phyloP scores from a whole-genome alignment of 768 basidiomycete genomes.

The Cyathus striatus region DNA sequence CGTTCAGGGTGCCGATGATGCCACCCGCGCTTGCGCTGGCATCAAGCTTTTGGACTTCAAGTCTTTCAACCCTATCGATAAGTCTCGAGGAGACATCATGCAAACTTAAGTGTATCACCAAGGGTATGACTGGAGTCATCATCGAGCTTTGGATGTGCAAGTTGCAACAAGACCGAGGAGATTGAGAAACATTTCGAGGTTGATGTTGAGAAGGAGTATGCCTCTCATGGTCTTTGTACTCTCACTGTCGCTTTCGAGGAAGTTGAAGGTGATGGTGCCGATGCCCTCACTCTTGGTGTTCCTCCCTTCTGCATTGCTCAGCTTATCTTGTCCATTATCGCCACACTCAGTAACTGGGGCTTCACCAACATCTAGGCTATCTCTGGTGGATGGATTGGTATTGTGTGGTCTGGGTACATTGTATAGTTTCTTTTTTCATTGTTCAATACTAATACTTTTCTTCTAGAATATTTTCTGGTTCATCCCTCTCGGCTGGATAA shows the following conservation, averaged over 20 bases:
- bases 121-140: slow-evolving; percentile 99
- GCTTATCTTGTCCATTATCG: slow-evolving; percentile 93
- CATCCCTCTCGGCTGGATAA: slow-evolving; percentile 91
- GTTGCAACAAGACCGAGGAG: slow-evolving; percentile 95
- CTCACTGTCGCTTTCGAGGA: slow-evolving; percentile 97
- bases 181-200: slow-evolving; percentile 86
- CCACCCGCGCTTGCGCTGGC: slow-evolving; percentile 72
- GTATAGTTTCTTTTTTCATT: slow-evolving; percentile 7
- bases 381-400: slow-evolving; percentile 95
- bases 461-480: slow-evolving; percentile 91
- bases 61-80: slow-evolving; percentile 99
- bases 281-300: slow-evolving; percentile 93
- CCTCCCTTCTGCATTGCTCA: slow-evolving; percentile 90
- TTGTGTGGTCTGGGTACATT: slow-evolving; percentile 94
- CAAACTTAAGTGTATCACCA: slow-evolving; percentile 95
- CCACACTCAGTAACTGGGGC: slow-evolving; percentile 89
- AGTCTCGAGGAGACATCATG: slow-evolving; percentile 88
- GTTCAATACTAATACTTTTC: neutral
- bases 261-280: slow-evolving; percentile 84
- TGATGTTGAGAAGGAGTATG: slow-evolving; percentile 97
- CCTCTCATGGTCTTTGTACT: slow-evolving; percentile 92
- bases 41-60: slow-evolving; percentile 98
- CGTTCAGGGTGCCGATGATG: slow-evolving; percentile 71
- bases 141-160: slow-evolving; percentile 95
- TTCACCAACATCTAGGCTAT: slow-evolving; percentile 80